These are phyloP conservation scores for Angomonas deanei DNA, from an alignment of 208 protist species.

Conservation along the genomic window DNA sequence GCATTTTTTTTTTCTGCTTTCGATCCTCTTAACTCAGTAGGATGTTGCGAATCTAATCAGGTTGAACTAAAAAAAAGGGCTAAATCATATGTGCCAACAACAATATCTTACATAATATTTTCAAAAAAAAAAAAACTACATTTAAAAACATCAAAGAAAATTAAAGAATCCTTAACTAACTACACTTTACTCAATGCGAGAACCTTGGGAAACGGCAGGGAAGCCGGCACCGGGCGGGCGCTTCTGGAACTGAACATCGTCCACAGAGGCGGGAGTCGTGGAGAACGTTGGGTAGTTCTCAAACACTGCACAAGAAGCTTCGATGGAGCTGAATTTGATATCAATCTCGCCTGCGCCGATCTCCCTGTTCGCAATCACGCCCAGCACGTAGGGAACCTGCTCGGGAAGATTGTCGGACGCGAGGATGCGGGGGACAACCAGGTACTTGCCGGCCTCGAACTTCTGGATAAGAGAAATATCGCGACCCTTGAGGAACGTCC, in stretches of 20 bases:
- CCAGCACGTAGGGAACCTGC: not conserved
- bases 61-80: slow-evolving; percentile 1
- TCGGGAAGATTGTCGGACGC: not conserved
- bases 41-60: not conserved
- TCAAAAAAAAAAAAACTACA: slow-evolving; percentile 12
- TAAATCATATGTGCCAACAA: slow-evolving; percentile 5
- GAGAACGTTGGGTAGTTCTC: slow-evolving; percentile 83
- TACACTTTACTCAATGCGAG: not conserved
- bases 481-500: slow-evolving; percentile 74
- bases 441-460: slow-evolving; percentile 63
- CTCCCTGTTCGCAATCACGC: not conserved
- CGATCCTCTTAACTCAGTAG: not conserved
- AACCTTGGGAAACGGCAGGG: slow-evolving; percentile 30
- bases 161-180: not conserved
- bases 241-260: slow-evolving; percentile 65
- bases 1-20: not conserved
- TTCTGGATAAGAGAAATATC: slow-evolving; percentile 70
- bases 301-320: slow-evolving; percentile 39
- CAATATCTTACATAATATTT: not conserved
- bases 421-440: slow-evolving; percentile 51
- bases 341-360: not conserved
- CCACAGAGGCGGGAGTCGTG: slow-evolving; percentile 28
- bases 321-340: not conserved
- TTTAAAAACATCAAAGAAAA: slow-evolving; percentile 2
- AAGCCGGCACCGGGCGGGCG: slow-evolving; percentile 39